A percentile compares a stretch with the other conserved stretches of the same genome.
These are phyloP conservation scores for Fusarium sp. DNA, from an alignment of 2,329 filamentous ascomycete genomes.

Conservation along the genomic window DNA sequence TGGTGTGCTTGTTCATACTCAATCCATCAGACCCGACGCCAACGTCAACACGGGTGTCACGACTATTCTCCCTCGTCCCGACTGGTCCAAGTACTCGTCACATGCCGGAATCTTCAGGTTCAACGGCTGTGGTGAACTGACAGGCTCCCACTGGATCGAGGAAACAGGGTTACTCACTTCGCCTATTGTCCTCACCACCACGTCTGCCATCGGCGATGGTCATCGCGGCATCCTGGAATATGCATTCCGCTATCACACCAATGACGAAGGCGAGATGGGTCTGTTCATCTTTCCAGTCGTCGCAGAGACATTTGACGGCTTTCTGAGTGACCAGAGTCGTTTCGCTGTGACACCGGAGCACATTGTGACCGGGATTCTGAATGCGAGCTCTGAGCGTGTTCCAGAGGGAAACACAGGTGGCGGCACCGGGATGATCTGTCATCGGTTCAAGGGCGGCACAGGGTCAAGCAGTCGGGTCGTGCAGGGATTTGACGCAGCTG, in stretches of 20 bases:
- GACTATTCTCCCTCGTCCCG: conserved; percentile 55
- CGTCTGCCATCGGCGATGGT: conserved; percentile 63
- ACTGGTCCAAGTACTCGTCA: conserved; percentile 56
- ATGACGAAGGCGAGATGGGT: conserved; percentile 55
- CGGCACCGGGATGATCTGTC: conserved; percentile 72
- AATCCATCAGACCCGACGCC: conserved; percentile 51
- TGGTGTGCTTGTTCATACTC: conserved; percentile 57
- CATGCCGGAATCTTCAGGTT: conserved; percentile 65
- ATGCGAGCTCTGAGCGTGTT: conserved; percentile 59
- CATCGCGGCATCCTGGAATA: conserved; percentile 67
- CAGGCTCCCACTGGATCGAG: conserved; percentile 66
- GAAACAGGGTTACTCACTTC: conserved; percentile 67
- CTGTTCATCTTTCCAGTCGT: conserved; percentile 66
- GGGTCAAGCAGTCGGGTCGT: conserved; percentile 67
- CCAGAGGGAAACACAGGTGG: conserved; percentile 70
- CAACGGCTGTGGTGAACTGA: conserved; percentile 70
- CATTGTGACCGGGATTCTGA: conserved; percentile 61
- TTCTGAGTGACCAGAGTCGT: conserved; percentile 63
- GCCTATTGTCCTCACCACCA: conserved; percentile 67
- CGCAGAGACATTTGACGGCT: conserved; percentile 69
- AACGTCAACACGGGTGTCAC: conserved; percentile 60
- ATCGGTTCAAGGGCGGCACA: conserved; percentile 72
- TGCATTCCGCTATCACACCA: conserved; percentile 55
- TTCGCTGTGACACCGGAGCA: conserved; percentile 64
- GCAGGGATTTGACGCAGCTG: conserved; percentile 50